Percentiles rank a stretch among this genome's conserved stretches.
Conservation (phyloP, 768 basidiomycete genomes). For the Multifurca ochricompacta region DNA sequence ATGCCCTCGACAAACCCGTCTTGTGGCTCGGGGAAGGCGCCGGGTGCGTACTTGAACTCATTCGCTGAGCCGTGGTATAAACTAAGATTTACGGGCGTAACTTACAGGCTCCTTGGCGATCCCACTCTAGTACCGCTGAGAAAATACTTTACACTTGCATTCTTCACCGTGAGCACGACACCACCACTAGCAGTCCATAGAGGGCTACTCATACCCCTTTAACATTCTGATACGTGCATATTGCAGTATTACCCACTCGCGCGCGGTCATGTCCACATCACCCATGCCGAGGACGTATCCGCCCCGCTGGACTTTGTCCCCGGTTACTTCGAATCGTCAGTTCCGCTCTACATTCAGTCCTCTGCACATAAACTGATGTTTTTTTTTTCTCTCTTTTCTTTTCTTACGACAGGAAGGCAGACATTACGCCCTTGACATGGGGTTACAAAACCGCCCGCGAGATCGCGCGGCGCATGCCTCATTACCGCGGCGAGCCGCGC, state of each 20-base stretch:
- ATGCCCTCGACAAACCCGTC: constrained; percentile 22
- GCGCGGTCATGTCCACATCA: no score
- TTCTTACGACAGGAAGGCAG: constrained; percentile 16
- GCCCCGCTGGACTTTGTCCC: constrained; percentile 22
- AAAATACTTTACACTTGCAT: constrained; percentile 18
- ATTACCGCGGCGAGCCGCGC: constrained; percentile 29
- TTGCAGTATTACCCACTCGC: constrained; percentile 15
- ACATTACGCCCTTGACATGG: constrained; percentile 39
- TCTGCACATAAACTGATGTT: no score
- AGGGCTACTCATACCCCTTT: no score
- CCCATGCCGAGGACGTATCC: constrained; percentile 18
- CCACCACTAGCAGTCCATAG: no score
- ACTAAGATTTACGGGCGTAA: no score
- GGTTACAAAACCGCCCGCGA: constrained; percentile 50
- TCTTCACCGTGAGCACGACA: constrained; percentile 11
- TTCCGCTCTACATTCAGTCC: no score
- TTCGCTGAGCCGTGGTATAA: fast-evolving
- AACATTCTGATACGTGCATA: constrained; percentile 20
- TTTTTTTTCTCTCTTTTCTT: no score
- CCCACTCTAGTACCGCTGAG: background rate
- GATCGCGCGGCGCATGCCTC: constrained; percentile 42
- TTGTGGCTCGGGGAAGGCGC: constrained; percentile 11
- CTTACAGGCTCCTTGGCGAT: background rate
- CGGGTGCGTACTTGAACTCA: constrained; percentile 9
- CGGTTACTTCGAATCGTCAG: constrained; percentile 24